Base-by-base conservation (phyloP, 768 basidiomycete species). In the Suillus clintonianus region DNA sequence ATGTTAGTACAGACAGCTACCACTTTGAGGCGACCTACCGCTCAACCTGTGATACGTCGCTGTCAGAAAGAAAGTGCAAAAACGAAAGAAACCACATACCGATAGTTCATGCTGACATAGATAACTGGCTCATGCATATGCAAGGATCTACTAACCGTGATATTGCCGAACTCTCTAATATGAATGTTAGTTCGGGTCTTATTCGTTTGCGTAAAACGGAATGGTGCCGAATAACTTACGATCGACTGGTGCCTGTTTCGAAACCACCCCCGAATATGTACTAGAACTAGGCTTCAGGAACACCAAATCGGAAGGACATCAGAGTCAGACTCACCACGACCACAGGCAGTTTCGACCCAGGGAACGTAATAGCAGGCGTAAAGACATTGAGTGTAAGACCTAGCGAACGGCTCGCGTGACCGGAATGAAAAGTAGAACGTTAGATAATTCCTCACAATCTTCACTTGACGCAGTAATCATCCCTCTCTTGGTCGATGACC, bases 391-490 rank as follows among this genome's bases (percentile, higher is more conserved):
- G 27, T 17, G 68, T 72, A 41, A 73, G 39, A 61, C 72, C 69
- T 66, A 82, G 51, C 27, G 3, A 56, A 41, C 42, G 17, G 50
- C 3, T 48, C 6, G 59, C n/a, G 1, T 50, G 9, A 62, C 6
- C 22, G 50, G 5, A 11, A n/a, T n/a, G n/a, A n/a, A 13, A n/a
- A n/a, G 15, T 11, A 39, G 24, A 15, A 7, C 8, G 34, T 34
- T 5, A 36, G 19, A 65, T 79, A 68, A n/a, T n/a, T n/a, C n/a
- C 62, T 83, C 84, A 85, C 83, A 85, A 66, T 83, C 83, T 67
- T 83, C 82, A 17, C 70, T 66, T 34, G 72, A 72, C 4, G 78
- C 77, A 48, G 77, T 81, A 62, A n/a, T n/a, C n/a, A 22, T 79
- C 77, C 32, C 66, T 81, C 82, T 2, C 81, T 63, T n/a, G 4